Percentiles rank a stretch among this genome's conserved stretches.
Evolutionary conservation across 2,329 filamentous ascomycete genomes (phyloP).

Genomic region (Colletotrichum phormii): DNA sequence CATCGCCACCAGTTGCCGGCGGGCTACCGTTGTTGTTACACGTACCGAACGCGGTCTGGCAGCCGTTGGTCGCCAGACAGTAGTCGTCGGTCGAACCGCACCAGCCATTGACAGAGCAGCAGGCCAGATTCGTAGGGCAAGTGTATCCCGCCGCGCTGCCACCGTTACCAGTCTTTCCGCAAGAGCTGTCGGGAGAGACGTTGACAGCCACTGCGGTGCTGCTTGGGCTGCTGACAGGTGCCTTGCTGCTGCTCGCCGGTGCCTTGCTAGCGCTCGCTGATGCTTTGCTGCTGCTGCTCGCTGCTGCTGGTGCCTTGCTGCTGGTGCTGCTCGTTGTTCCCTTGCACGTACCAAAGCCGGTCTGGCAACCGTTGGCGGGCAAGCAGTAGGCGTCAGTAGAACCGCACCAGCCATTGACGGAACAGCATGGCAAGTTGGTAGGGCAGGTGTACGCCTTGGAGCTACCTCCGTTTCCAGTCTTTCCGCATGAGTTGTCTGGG

Average conservation of each 20-base stretch:
- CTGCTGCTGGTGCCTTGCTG: not conserved
- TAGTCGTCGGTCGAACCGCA: constrained; percentile 55
- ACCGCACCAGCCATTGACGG: constrained; percentile 49
- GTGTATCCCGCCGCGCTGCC: constrained; percentile 19
- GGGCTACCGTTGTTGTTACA: constrained; percentile 18
- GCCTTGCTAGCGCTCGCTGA: not conserved
- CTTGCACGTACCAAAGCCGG: constrained; percentile 42
- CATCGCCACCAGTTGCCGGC: not conserved
- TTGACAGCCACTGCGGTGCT: not conserved
- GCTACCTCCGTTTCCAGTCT: constrained; percentile 26
- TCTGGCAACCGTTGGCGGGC: constrained; percentile 50
- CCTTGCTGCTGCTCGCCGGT: not conserved
- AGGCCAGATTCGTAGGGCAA: constrained; percentile 32
- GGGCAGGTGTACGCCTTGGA: constrained; percentile 22
- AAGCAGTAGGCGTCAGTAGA: constrained; percentile 50
- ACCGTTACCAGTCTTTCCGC: constrained; percentile 27
- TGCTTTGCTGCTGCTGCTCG: not conserved
- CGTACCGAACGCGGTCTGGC: constrained; percentile 48
- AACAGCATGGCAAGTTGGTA: constrained; percentile 42
- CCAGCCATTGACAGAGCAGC: constrained; percentile 45
- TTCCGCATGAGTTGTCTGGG: constrained; percentile 33
- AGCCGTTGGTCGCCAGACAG: constrained; percentile 48
- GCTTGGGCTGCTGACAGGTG: too few relatives aligned
- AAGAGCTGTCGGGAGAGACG: constrained; percentile 28
- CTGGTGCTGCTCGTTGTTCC: constrained; percentile 5